Base-by-base conservation (phyloP, 2,329 filamentous ascomycete genomes). In the Sporothrix dimorphospora region DNA sequence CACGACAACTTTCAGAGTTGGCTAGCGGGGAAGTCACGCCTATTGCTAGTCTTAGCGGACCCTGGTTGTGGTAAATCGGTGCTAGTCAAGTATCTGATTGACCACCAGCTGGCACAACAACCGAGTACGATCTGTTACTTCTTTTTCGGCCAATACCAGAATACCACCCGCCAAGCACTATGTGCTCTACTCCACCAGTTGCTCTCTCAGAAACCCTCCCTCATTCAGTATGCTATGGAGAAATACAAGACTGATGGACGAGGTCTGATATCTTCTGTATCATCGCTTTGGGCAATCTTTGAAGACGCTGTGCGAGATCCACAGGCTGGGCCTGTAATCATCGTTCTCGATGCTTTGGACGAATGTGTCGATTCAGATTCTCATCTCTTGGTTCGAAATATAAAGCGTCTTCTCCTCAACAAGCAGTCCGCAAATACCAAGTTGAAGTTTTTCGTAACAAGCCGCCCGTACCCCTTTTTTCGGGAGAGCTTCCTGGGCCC, bases 121-220 rank as follows among this genome's bases (percentile, higher is more conserved):
- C 21, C 11, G 5, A 19, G 42, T 8, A 78, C 77, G 0, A 76
- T 81, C 3, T 83, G 81, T 74, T 84, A 84, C 76, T 84, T 83
- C 72, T 84, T 84, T 71, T 84, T 84, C 75, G 80, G 81, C 45
- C 73, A 79, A 70, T 77, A 79, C 49, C 81, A 83, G 61, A 78
- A 81, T 42, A 82, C 74, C 1, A 66, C 78, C 30, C 49, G 72
- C 0, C 79, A 81, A 73, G 81, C 81, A 0, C 76, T 83, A 19
- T 83, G 81, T 65, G 81, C 81, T 1, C 7, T 84, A 9, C 76
- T 84, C 3, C 81, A 83, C 66, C 81, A 84, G 68, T 75, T 84
- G 0, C 81, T 83, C 69, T 74, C 71, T 1, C 72, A 79, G 4
- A 78, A 78, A 11, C 78, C 76, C 1, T 59, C 14, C n/a, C 72